These are phyloP conservation scores for Cryptosporidium bovis DNA, from an alignment of 169 alveolate genomes.

Conservation along the genomic window DNA sequence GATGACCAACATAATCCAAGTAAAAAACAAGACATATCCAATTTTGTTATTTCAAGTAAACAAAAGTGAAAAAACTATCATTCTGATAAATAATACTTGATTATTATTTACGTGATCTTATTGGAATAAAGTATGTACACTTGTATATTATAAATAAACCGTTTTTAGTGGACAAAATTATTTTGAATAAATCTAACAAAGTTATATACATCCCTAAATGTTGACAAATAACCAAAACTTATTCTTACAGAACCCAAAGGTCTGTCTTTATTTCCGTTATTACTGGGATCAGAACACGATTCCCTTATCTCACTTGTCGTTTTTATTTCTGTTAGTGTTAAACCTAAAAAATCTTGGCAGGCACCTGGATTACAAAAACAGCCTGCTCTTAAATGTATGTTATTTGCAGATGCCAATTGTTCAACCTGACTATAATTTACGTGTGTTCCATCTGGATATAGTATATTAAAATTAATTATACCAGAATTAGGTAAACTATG, in stretches of 20 bases:
- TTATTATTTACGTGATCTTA: too few species aligned
- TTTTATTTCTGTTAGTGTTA: constrained; percentile 76
- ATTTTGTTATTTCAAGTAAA: not conserved
- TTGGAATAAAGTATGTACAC: too few species aligned
- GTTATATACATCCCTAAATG: constrained; percentile 76
- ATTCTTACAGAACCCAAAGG: constrained; percentile 78
- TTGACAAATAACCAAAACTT: constrained; percentile 78
- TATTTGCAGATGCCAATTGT: constrained; percentile 72
- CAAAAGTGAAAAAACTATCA: too few species aligned
- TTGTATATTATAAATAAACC: too few species aligned
- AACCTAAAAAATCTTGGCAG: constrained; percentile 77
- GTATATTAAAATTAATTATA: constrained; percentile 76
- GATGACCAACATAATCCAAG: not conserved
- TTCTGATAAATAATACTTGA: too few species aligned
- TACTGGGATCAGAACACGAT: constrained; percentile 75
- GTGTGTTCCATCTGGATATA: constrained; percentile 75
- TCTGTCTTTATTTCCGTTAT: constrained; percentile 15
- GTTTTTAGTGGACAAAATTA: constrained; percentile 25
- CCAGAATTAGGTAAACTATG: constrained; percentile 72
- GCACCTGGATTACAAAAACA: constrained; percentile 83
- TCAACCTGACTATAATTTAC: constrained; percentile 76
- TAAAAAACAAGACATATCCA: constrained; percentile 6
- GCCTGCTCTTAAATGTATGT: constrained; percentile 79
- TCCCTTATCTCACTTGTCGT: constrained; percentile 68
- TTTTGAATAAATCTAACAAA: constrained; percentile 56